Percentiles rank a stretch among this genome's conserved stretches.
phyloP scores from a whole-genome alignment of 345 rosid genomes.

The Gossypium sturtianum region DNA sequence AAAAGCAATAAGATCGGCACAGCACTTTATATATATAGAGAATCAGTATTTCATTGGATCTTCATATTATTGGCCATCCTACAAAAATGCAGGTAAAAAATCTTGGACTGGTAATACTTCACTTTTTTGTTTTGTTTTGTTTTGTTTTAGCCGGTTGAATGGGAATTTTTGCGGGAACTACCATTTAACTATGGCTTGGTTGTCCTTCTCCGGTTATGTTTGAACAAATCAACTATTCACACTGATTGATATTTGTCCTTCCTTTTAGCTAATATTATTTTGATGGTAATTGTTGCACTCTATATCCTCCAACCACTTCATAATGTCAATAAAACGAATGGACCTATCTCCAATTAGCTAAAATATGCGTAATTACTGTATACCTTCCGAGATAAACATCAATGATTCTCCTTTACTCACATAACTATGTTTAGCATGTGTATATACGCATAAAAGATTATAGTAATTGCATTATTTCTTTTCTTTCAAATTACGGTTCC shows the following conservation, averaged over 20 bases:
- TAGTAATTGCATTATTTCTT: background rate
- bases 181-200: background rate
- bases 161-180: background rate
- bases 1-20: slow-evolving; percentile 69
- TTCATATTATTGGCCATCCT: slow-evolving; percentile 61
- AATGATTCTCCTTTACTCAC: background rate
- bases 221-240: background rate
- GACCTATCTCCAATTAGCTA: background rate
- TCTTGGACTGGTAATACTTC: background rate
- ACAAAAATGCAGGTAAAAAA: slow-evolving; percentile 59
- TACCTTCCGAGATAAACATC: background rate
- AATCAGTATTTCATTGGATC: slow-evolving; percentile 72
- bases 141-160: background rate
- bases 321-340: background rate
- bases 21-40: slow-evolving; percentile 65
- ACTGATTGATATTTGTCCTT: background rate
- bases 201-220: background rate
- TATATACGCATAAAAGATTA: background rate
- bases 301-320: slow-evolving; percentile 2
- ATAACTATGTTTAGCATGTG: background rate
- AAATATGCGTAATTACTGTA: background rate
- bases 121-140: background rate
- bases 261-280: background rate
- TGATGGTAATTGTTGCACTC: background rate
- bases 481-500: background rate